Percentiles rank a stretch among this genome's conserved stretches.
Conservation (phyloP, 371 early-diverging fungal genomes). For the Mucor lusitanicus region DNA sequence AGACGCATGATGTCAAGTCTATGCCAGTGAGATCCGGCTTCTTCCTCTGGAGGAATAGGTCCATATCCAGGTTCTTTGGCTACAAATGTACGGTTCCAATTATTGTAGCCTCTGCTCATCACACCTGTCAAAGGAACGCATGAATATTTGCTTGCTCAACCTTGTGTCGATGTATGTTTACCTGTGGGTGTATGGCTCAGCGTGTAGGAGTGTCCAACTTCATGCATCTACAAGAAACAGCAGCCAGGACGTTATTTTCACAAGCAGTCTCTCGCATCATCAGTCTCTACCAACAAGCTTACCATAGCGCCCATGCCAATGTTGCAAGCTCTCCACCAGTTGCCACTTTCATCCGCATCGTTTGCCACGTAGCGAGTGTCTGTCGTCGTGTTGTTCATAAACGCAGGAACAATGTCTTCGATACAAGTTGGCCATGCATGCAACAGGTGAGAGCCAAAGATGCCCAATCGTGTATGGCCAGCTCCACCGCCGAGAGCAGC, state of each 20-base stretch:
- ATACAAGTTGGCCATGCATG: conserved; percentile 68
- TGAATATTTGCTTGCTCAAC: background rate
- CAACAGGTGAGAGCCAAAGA: conserved; percentile 69
- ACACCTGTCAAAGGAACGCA: conserved; percentile 39
- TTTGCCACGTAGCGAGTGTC: conserved; percentile 60
- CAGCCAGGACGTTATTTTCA: background rate
- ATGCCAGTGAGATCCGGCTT: conserved; percentile 69
- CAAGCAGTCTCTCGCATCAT: background rate
- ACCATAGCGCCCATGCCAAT: conserved; percentile 74
- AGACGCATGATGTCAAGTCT: conserved; percentile 62
- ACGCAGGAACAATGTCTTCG: conserved; percentile 57
- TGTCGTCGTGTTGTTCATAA: conserved; percentile 57
- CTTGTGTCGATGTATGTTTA: background rate
- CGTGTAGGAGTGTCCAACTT: conserved; percentile 66
- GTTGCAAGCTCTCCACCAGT: conserved; percentile 60
- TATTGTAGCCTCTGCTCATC: conserved; percentile 69
- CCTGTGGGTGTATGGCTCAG: conserved; percentile 59
- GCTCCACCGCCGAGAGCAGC: conserved; percentile 68
- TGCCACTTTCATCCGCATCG: conserved; percentile 61
- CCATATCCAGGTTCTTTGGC: conserved; percentile 53
- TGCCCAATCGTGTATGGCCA: conserved; percentile 52
- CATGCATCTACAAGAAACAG: conserved; percentile 58
- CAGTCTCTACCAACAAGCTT: background rate
- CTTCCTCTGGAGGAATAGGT: conserved; percentile 53
- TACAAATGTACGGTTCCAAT: conserved; percentile 68